These are phyloP conservation scores for Lyophyllum shimeji DNA, from an alignment of 768 basidiomycete genomes.

Conservation along the genomic window DNA sequence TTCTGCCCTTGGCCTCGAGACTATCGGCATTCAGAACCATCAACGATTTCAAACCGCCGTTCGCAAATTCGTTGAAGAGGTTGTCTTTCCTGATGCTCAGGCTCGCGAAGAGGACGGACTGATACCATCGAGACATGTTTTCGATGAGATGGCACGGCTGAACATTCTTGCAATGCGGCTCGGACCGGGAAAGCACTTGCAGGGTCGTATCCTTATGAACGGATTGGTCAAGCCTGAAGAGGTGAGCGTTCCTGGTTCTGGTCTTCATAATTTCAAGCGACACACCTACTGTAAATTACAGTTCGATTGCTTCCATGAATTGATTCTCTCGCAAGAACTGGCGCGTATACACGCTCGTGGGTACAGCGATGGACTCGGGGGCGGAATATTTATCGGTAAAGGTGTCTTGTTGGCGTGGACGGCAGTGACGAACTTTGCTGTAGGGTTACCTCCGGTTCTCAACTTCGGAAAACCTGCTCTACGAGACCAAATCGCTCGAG, in stretches of 20 bases:
- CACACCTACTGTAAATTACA: slow-evolving; percentile 21
- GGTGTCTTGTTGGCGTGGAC: not conserved
- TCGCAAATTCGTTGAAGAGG: slow-evolving; percentile 71
- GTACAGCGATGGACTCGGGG: slow-evolving; percentile 72
- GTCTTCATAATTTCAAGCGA: not conserved
- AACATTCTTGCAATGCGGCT: slow-evolving; percentile 67
- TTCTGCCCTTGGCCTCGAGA: slow-evolving; percentile 34
- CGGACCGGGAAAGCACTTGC: slow-evolving; percentile 83
- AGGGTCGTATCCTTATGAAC: slow-evolving; percentile 71
- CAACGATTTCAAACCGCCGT: slow-evolving; percentile 53
- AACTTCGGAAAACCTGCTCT: slow-evolving; percentile 75
- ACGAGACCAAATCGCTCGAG: slow-evolving; percentile 58
- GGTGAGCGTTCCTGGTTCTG: slow-evolving; percentile 30
- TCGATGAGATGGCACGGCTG: slow-evolving; percentile 62
- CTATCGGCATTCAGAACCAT: not conserved
- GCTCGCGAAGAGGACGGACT: slow-evolving; percentile 81
- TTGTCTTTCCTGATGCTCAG: slow-evolving; percentile 55
- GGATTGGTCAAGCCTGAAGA: slow-evolving; percentile 78
- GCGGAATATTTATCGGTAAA: slow-evolving; percentile 37
- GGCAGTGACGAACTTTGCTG: not conserved
- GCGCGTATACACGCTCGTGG: slow-evolving; percentile 70
- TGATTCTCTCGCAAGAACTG: slow-evolving; percentile 72
- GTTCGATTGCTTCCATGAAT: slow-evolving; percentile 85
- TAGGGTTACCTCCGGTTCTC: slow-evolving; percentile 70
- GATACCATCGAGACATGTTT: slow-evolving; percentile 64